These are phyloP conservation scores for Biancaea sappan DNA, from an alignment of 306 rosid species.

Conservation along the genomic window DNA sequence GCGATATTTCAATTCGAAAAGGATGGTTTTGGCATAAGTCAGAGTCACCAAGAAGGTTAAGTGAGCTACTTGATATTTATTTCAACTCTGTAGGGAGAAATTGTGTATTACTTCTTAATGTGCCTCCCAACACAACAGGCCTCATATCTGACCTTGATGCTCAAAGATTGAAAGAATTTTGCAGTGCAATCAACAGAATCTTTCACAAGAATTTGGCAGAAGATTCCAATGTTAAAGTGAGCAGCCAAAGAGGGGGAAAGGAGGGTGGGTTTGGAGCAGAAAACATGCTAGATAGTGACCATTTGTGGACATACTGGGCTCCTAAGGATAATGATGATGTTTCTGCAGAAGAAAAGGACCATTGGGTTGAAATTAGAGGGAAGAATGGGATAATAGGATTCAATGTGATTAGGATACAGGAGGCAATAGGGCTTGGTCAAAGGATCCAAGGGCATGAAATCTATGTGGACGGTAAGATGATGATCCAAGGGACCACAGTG, in stretches of 20 bases:
- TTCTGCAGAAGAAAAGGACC: constrained; percentile 31
- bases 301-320: constrained; percentile 85
- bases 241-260: constrained; percentile 72
- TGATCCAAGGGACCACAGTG: constrained; percentile 69
- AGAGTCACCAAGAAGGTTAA: constrained; percentile 70
- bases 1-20: constrained; percentile 71
- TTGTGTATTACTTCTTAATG: constrained; percentile 76
- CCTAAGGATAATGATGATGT: constrained; percentile 39
- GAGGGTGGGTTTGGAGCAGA: constrained; percentile 69
- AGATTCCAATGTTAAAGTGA: constrained; percentile 47
- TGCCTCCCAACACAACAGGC: constrained; percentile 84
- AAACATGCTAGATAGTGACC: constrained; percentile 73
- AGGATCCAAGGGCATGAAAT: constrained; percentile 69
- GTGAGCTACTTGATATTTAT: constrained; percentile 71
- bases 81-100: constrained; percentile 85
- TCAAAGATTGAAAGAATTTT: constrained; percentile 60
- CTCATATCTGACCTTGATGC: constrained; percentile 65
- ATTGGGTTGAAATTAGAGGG: constrained; percentile 69
- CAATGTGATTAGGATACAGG: constrained; percentile 89
- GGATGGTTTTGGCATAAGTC: constrained; percentile 98
- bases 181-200: constrained; percentile 56
- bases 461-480: constrained; percentile 58
- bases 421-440: constrained; percentile 92
- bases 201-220: constrained; percentile 66
- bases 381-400: constrained; percentile 47